Percentiles rank a stretch among this genome's conserved stretches.
Conservation (phyloP, 176 grass and related monocot genomes). For the Dactylis glomerata region DNA sequence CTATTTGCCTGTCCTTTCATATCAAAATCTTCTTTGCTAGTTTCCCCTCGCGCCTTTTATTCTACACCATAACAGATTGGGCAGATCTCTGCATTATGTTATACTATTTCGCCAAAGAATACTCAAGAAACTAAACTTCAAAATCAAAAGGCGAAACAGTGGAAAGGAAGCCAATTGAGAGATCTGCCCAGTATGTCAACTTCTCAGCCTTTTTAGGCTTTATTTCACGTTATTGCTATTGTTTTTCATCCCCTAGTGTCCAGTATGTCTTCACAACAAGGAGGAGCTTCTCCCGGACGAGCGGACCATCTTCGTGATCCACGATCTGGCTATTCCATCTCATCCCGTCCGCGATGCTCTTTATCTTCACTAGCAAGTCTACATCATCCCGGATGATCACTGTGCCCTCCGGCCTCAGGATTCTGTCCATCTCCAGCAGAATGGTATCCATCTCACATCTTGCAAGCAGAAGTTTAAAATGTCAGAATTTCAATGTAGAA, state of each 20-base stretch:
- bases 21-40: slow-evolving; percentile 24
- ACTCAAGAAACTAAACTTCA: background rate
- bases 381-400: slow-evolving; percentile 90
- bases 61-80: slow-evolving; percentile 19
- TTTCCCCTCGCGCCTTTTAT: background rate
- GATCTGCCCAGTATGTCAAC: slow-evolving; percentile 28
- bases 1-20: background rate
- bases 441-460: slow-evolving; percentile 86
- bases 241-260: slow-evolving; percentile 52
- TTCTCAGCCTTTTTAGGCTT: background rate
- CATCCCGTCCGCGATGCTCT: slow-evolving; percentile 76
- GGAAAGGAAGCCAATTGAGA: background rate
- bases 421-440: slow-evolving; percentile 87
- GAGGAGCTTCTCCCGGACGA: slow-evolving; percentile 83
- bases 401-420: slow-evolving; percentile 80
- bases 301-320: slow-evolving; percentile 91
- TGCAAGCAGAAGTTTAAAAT: background rate
- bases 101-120: slow-evolving; percentile 32
- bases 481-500: background rate
- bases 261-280: slow-evolving; percentile 93
- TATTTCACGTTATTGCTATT: slow-evolving; percentile 38
- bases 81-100: slow-evolving; percentile 2
- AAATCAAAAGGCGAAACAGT: slow-evolving; percentile 23
- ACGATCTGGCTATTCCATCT: slow-evolving; percentile 91
- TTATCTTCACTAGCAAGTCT: slow-evolving; percentile 80